Conservation (phyloP, 495 filamentous ascomycete species). For the Aspergillus asperescens region DNA sequence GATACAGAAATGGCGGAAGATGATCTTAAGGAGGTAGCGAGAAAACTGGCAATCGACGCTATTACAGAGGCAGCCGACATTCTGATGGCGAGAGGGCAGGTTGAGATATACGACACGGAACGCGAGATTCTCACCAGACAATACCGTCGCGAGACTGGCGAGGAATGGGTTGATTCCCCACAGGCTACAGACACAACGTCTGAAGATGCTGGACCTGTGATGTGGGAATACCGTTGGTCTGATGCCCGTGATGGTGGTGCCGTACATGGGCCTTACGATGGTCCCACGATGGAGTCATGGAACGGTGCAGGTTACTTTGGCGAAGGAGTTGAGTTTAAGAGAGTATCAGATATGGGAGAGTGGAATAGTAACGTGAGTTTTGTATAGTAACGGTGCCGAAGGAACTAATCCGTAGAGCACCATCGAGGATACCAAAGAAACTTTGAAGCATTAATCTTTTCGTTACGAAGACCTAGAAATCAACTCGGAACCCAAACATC, state of each 20-base stretch:
- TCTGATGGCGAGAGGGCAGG: slow-evolving; percentile 71
- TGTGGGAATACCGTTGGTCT: slow-evolving; percentile 91
- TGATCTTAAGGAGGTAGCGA: slow-evolving; percentile 63
- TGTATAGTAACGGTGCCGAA: no score
- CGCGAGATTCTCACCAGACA: slow-evolving; percentile 79
- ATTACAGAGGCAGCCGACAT: slow-evolving; percentile 87
- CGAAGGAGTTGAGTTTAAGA: slow-evolving; percentile 84
- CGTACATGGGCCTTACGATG: slow-evolving; percentile 82
- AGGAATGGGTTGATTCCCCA: slow-evolving; percentile 75
- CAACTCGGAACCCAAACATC: slow-evolving; percentile 25
- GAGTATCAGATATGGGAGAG: slow-evolving; percentile 47
- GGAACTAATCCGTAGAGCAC: slow-evolving; percentile 15
- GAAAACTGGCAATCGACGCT: slow-evolving; percentile 67
- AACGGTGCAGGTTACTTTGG: slow-evolving; percentile 87
- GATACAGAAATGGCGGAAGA: slow-evolving; percentile 67
- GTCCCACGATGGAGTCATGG: slow-evolving; percentile 80
- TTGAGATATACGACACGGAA: slow-evolving; percentile 84
- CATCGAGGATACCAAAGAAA: slow-evolving; percentile 11
- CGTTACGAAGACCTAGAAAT: slow-evolving; percentile 24
- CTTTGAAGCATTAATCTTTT: slow-evolving; percentile 15
- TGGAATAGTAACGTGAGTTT: slow-evolving; percentile 64
- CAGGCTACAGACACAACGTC: slow-evolving; percentile 20
- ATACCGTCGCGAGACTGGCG: slow-evolving; percentile 81
- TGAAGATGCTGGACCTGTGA: slow-evolving; percentile 33
- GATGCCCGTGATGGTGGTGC: slow-evolving; percentile 78